Evolutionary conservation across 2,329 filamentous ascomycete species (phyloP).

Genomic region (Fusarium beomiforme): DNA sequence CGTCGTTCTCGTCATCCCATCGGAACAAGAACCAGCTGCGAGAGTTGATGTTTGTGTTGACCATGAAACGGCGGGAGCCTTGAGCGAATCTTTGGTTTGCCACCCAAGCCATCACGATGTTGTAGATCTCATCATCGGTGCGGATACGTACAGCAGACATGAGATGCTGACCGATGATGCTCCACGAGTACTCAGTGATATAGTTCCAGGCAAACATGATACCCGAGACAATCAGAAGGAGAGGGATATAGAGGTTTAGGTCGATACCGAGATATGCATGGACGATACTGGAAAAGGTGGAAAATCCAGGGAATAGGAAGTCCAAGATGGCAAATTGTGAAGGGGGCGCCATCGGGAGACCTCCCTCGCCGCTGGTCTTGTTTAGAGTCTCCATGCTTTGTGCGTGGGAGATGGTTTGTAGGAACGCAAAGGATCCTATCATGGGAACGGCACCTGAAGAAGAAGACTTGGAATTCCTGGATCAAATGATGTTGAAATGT

Average conservation of each 20-base stretch:
- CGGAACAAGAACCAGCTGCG: slow-evolving; percentile 61
- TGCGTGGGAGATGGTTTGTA: slow-evolving; percentile 5
- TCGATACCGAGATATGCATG: slow-evolving; percentile 69
- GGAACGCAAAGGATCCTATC: slow-evolving; percentile 13
- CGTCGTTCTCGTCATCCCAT: slow-evolving; percentile 57
- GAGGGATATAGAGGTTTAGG: slow-evolving; percentile 69
- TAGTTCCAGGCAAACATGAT: slow-evolving; percentile 64
- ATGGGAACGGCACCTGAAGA: not conserved
- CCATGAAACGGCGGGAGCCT: slow-evolving; percentile 69
- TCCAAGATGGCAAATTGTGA: slow-evolving; percentile 64
- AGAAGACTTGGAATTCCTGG: too few relatives aligned
- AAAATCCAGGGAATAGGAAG: slow-evolving; percentile 73
- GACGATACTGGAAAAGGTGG: slow-evolving; percentile 62
- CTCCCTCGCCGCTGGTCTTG: slow-evolving; percentile 22
- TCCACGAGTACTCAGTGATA: slow-evolving; percentile 58
- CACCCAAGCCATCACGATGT: slow-evolving; percentile 77
- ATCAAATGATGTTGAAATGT: not conserved
- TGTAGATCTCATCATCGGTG: slow-evolving; percentile 77
- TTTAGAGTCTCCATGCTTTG: slow-evolving; percentile 41
- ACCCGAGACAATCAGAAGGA: slow-evolving; percentile 61
- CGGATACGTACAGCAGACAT: slow-evolving; percentile 74
- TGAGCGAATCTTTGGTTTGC: slow-evolving; percentile 69
- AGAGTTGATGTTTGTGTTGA: slow-evolving; percentile 69
- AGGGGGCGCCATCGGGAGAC: slow-evolving; percentile 10
- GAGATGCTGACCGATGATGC: slow-evolving; percentile 62